Percentiles rank a stretch among this genome's conserved stretches.
Conservation (phyloP, 139 green algal genomes). For the Chlamydomonas schloesseri region DNA sequence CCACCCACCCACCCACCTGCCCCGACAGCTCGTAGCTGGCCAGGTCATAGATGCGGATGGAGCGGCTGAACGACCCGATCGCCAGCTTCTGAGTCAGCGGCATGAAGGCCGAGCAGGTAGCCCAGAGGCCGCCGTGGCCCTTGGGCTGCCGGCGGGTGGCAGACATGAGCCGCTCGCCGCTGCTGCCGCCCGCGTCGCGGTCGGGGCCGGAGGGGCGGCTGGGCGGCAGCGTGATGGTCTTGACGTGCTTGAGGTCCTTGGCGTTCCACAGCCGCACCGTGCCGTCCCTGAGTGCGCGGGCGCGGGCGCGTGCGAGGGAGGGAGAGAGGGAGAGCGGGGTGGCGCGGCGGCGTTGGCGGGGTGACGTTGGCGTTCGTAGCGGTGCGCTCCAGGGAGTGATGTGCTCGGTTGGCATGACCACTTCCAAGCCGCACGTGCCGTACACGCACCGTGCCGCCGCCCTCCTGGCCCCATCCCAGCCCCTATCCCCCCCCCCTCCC, state of each 20-base stretch:
- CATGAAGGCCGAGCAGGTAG: constrained; percentile 61
- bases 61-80: constrained; percentile 63
- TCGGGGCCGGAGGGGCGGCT: neutral
- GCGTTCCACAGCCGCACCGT: constrained; percentile 72
- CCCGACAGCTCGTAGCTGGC: constrained; percentile 55
- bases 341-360: no score
- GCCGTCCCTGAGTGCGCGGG: constrained; percentile 52
- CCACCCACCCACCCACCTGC: neutral
- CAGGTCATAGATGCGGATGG: constrained; percentile 74
- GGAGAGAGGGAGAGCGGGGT: neutral
- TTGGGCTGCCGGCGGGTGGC: neutral
- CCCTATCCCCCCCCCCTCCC: neutral
- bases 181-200: neutral
- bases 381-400: no score
- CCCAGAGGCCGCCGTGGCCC: constrained; percentile 49
- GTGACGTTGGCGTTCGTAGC: no score
- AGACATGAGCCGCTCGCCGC: neutral
- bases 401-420: no score
- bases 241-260: constrained; percentile 63
- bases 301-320: neutral
- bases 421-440: no score
- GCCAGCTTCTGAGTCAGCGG: constrained; percentile 67
- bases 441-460: neutral
- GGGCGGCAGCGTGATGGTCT: constrained; percentile 28
- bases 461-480: neutral